phyloP scores from a whole-genome alignment of 2,329 filamentous ascomycete species.

The Salinomyces thailandicus region DNA sequence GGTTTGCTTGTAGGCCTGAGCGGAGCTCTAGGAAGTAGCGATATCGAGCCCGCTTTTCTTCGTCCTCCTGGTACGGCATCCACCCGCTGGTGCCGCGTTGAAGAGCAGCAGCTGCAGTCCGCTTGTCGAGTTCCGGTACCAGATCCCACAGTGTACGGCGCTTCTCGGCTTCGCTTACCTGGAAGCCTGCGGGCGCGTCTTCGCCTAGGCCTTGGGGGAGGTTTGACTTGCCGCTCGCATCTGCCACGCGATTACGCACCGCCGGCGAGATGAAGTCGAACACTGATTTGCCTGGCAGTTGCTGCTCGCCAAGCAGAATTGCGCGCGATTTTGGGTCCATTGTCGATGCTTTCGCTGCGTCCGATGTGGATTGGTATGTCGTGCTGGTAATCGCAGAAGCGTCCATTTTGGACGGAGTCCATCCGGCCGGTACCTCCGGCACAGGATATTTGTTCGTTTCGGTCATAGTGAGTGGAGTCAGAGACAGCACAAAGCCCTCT shows the following conservation, averaged over 20 bases:
- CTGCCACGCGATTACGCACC: slow-evolving; percentile 64
- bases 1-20: slow-evolving; percentile 49
- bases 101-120: slow-evolving; percentile 36
- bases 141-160: slow-evolving; percentile 43
- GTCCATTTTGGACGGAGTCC: slow-evolving; percentile 55
- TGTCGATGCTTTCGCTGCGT: slow-evolving; percentile 65
- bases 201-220: slow-evolving; percentile 71
- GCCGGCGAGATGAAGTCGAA: slow-evolving; percentile 83
- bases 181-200: slow-evolving; percentile 53
- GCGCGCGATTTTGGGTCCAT: slow-evolving; percentile 69
- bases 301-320: slow-evolving; percentile 66
- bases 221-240: slow-evolving; percentile 62
- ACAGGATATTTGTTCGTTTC: slow-evolving; percentile 48
- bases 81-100: slow-evolving; percentile 48
- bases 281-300: slow-evolving; percentile 81
- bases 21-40: slow-evolving; percentile 68
- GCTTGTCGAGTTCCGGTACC: slow-evolving; percentile 34
- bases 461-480: slow-evolving; percentile 32
- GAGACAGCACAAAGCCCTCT: slow-evolving; percentile 65
- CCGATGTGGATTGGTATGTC: slow-evolving; percentile 55
- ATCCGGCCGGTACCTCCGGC: slow-evolving; percentile 59
- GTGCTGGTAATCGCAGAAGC: slow-evolving; percentile 11
- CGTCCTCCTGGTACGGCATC: slow-evolving; percentile 77
- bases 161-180: slow-evolving; percentile 52
- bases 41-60: slow-evolving; percentile 70